Base-by-base conservation (phyloP, 2,329 filamentous ascomycete genomes). In the Akanthomyces uredinophilus region DNA sequence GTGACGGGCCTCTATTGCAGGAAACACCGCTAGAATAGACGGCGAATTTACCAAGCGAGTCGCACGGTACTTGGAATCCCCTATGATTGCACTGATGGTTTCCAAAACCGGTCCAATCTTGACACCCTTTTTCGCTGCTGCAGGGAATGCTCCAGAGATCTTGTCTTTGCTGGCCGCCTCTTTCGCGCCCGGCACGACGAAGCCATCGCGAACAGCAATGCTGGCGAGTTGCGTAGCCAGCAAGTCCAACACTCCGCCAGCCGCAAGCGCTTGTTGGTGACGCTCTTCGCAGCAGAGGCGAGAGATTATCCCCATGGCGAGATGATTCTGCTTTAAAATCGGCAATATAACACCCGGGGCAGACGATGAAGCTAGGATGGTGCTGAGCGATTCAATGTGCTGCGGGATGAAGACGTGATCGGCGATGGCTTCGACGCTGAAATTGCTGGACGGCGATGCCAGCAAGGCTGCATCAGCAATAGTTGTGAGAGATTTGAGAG, bases 41-140 rank as follows among this genome's bases (percentile, higher is more conserved):
- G 88, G 88, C 1, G 89, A 88, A 63, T 84, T 87, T 49, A 89
- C 75, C 54, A 91, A 82, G 68, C 91, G 84, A 66, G 88, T 88
- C 11, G 91, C 87, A 60, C 92, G 85, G 73, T 88, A 90, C 67
- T 87, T 88, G 0, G 94, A 97, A 68, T 91, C 86, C 64, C 87
- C 84, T 55, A 96, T 84, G 53, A 97, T 89, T 51, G 87, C 83
- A 22, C 87, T 83, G 56, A 96, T 84, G 0, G 93, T 91, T 65
- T 92, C 88, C 7, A 98, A 77, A 20, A 96, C 83, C 11, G 86
- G 85, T 1, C 86, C 82, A 44, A 96, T 75, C 64, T 83, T 84
- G 29, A 84, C 79, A 18, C 78, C 79, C 16, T 80, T 76, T 2
- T 84, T 82, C 8, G 90, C 85, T 27, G 88, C 79, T 4, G 81